Evolutionary conservation across 192 early-diverging fungal genomes (phyloP), one percentile per base, ranked within the genome.

Genomic region (Pilaira anomala): DNA sequence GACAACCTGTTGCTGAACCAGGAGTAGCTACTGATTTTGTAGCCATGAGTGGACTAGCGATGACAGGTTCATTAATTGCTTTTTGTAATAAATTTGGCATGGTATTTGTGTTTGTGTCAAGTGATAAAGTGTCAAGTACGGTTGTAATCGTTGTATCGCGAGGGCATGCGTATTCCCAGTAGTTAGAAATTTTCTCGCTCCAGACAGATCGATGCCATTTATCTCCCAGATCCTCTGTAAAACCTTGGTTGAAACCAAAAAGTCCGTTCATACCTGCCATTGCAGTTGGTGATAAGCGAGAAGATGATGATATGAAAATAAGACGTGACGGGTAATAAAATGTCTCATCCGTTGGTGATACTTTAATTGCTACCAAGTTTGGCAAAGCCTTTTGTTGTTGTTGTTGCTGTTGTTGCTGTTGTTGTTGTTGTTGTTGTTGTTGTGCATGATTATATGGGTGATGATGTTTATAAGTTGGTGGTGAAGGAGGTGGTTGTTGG

Each of bases 171-270:
- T 63, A 72, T 1, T 55, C 39, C 71, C 71, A 72, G 33, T 63
- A 67, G 44, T 67, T 45, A 5, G 55, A 22, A 30, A 70, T 55
- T 11, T 56, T 66, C 6, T 67, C 52, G 25, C 24, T 49, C 71
- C 71, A 72, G 19, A 55, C 48, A 41, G 46, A 53, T 11, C 71
- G 52, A 62, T 33, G 51, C 60, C 65, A 72, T 48, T 72, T 72
- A 19, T 72, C 60, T 2, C 60, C 65, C 36, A 72, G 28, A 8
- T 67, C 65, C 14, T 72, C 71, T 13, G 58, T 63, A 8, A 58
- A 59, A 2, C 71, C 71, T 41, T 72, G 65, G 9, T 72, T 66
- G 19, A 61, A 62, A 7, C 59, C 30, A 9, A 62, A 29, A 12
- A 52, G 21, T 6, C 71, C 64, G 24, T 63, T 62, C 60, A 72